phyloP scores from a whole-genome alignment of 371 early-diverging fungal genomes.

The Umbelopsis sp. region DNA sequence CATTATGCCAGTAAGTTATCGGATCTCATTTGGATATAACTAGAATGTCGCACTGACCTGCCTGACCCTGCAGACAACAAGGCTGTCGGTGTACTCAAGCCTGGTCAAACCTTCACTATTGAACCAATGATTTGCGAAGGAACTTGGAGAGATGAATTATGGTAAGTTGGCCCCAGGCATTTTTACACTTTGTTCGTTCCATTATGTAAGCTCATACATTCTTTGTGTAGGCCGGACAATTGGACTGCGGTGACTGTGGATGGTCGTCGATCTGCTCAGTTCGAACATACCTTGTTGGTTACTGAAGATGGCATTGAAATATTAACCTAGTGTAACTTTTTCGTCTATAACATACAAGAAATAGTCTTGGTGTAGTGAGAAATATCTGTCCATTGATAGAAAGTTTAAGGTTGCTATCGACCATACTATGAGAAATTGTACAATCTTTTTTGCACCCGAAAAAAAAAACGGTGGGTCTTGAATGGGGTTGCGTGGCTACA shows the following conservation, averaged over 20 bases:
- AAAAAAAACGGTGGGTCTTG: not conserved
- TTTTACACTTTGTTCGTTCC: no score
- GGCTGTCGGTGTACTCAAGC: conserved; percentile 91
- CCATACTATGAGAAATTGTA: not conserved
- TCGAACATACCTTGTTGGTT: conserved; percentile 97
- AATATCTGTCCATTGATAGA: not conserved
- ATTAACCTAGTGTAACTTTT: conserved; percentile 59
- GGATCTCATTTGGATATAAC: not conserved
- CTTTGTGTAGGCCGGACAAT: conserved; percentile 70
- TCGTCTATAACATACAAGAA: not conserved
- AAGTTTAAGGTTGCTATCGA: not conserved
- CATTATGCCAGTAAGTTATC: conserved; percentile 85
- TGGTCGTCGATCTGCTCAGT: conserved; percentile 98
- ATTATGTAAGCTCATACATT: not conserved
- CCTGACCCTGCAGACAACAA: conserved; percentile 69
- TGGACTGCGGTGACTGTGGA: conserved; percentile 94
- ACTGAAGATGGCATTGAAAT: conserved; percentile 94
- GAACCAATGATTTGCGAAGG: conserved; percentile 98
- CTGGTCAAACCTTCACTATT: conserved; percentile 96
- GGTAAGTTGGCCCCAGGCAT: conserved; percentile 37
- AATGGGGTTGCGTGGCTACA: not conserved
- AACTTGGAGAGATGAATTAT: conserved; percentile 57
- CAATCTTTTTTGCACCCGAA: not conserved
- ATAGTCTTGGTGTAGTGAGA: not conserved
- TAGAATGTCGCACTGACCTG: not conserved